phyloP scores from a whole-genome alignment of 352 stramenopile genomes.

The Elongisporangium anandrum region DNA sequence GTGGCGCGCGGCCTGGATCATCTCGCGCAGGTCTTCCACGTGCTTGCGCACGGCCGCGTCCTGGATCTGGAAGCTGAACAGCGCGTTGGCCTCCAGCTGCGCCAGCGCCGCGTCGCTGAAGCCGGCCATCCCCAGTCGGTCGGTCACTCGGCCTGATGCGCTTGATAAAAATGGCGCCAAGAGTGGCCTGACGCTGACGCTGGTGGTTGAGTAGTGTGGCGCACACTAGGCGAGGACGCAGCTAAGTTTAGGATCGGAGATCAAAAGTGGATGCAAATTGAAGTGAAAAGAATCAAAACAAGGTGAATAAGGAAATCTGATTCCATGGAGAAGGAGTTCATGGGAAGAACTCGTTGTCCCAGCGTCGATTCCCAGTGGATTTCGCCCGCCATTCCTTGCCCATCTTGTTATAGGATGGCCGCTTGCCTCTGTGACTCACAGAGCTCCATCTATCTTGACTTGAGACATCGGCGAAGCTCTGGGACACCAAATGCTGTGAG shows the following conservation, averaged over 20 bases:
- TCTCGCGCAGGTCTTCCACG: conserved; percentile 39
- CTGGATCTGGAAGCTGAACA: conserved; percentile 72
- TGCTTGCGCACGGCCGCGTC: conserved; percentile 26
- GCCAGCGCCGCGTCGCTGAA: conserved; percentile 12
- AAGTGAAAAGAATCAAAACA: background rate
- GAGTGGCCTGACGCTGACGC: background rate
- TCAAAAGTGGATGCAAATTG: background rate
- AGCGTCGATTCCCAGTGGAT: background rate
- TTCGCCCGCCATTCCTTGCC: background rate
- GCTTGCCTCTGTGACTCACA: background rate
- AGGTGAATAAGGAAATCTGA: background rate
- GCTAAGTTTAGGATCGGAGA: background rate
- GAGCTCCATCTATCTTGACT: background rate
- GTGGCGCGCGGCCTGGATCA: conserved; percentile 34
- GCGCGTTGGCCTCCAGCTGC: conserved; percentile 34
- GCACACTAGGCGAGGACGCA: background rate
- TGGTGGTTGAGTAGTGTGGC: background rate
- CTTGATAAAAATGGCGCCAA: background rate
- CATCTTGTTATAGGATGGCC: background rate
- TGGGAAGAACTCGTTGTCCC: background rate
- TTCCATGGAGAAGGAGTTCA: background rate
- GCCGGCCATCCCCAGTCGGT: background rate
- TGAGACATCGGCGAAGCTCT: too few species aligned
- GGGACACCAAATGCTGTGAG: too few species aligned
- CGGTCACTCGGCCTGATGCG: background rate